Evolutionary conservation across 352 stramenopile genomes (phyloP).

Genomic region (Phytophthora brassicae): DNA sequence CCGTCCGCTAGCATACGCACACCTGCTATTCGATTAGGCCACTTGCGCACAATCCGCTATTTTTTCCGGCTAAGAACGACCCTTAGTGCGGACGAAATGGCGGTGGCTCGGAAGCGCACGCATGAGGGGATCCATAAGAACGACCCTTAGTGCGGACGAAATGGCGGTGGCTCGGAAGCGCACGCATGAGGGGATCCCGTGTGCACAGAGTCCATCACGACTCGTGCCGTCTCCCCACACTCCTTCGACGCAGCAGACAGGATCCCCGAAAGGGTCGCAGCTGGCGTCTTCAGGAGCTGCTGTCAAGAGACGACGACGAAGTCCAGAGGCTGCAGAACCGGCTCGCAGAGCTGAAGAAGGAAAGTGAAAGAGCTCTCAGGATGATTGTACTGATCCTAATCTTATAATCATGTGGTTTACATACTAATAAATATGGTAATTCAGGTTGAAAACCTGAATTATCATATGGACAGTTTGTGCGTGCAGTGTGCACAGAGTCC

Average conservation of each 20-base stretch:
- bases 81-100: slow-evolving; percentile 28
- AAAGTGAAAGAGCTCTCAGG: background rate
- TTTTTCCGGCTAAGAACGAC: background rate
- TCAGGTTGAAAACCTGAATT: too few relatives aligned
- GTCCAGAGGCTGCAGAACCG: slow-evolving; percentile 1
- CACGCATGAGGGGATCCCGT: slow-evolving; percentile 28
- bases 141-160: slow-evolving; percentile 26
- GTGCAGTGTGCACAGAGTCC: slow-evolving; percentile 32
- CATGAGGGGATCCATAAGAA: slow-evolving; percentile 26
- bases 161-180: slow-evolving; percentile 29
- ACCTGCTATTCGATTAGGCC: background rate
- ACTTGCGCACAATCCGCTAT: background rate
- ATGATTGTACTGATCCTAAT: background rate
- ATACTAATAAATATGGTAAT: too few relatives aligned
- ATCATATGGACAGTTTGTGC: too few relatives aligned
- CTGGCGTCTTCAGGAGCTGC: background rate
- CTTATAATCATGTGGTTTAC: too few relatives aligned
- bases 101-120: slow-evolving; percentile 24
- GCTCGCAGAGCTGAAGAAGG: slow-evolving; percentile 3
- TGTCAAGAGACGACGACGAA: slow-evolving; percentile 23
- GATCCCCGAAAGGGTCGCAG: background rate
- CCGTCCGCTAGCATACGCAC: slow-evolving; percentile 1
- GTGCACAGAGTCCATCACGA: slow-evolving; percentile 28
- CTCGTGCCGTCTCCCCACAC: slow-evolving; percentile 11
- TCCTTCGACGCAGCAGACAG: background rate